A percentile compares a stretch with the other conserved stretches of the same genome.
These are phyloP conservation scores for Letharia lupina DNA, from an alignment of 495 filamentous ascomycete species.

Conservation along the genomic window DNA sequence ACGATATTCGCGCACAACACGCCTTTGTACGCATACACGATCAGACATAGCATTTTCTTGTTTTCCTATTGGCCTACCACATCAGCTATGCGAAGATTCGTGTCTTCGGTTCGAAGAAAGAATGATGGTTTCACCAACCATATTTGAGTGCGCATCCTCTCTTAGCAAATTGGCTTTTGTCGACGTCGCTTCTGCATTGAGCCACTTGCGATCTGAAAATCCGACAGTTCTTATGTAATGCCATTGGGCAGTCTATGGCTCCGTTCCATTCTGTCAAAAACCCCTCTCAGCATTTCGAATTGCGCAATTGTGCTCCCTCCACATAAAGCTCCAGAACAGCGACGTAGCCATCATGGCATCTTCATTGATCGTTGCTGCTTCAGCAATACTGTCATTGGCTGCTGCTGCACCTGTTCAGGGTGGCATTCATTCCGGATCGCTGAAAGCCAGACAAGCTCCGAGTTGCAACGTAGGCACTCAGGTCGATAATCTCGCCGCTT, in stretches of 20 bases:
- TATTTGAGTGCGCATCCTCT: background rate
- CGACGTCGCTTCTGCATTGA: background rate
- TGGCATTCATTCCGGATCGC: background rate
- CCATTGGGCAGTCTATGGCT: background rate
- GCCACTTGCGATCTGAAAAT: background rate
- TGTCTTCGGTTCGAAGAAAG: background rate
- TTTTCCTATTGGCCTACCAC: background rate
- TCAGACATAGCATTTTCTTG: background rate
- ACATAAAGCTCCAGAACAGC: background rate
- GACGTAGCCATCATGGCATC: background rate
- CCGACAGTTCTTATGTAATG: background rate
- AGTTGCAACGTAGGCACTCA: constrained; percentile 2
- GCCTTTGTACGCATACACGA: background rate
- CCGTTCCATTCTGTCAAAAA: background rate
- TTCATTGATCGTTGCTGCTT: background rate
- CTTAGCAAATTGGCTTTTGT: background rate
- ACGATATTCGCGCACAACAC: background rate
- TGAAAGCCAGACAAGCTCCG: constrained; percentile 1
- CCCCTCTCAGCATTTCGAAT: background rate
- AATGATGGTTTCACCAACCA: background rate
- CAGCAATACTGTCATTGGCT: background rate
- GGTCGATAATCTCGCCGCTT: background rate
- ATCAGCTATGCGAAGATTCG: background rate
- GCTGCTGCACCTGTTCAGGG: background rate
- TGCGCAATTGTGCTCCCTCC: background rate